Percentiles rank a stretch among this genome's conserved stretches.
Evolutionary conservation across 345 rosid species (phyloP).

Genomic region (Dimocarpus longan): DNA sequence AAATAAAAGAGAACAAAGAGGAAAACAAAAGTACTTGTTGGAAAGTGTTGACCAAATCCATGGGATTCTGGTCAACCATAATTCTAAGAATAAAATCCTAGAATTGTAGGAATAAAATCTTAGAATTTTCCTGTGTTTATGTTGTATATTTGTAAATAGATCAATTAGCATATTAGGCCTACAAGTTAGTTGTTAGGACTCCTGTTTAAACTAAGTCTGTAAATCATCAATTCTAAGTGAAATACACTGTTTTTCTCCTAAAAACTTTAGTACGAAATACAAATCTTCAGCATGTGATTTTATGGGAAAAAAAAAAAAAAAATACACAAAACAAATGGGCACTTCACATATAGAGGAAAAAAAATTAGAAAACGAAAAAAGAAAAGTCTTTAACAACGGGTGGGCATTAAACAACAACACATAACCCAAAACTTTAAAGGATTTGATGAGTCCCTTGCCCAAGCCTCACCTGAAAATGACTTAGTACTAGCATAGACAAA

Average conservation of each 20-base stretch:
- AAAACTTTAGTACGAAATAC: background rate
- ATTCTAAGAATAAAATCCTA: no score
- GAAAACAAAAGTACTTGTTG: background rate
- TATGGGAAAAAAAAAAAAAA: background rate
- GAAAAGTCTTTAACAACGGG: background rate
- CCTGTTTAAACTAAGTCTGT: no score
- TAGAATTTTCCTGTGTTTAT: no score
- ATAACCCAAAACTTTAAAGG: background rate
- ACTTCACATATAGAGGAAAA: background rate
- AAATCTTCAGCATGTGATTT: background rate
- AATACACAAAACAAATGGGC: background rate
- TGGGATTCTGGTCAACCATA: no score
- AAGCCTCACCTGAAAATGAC: constrained; percentile 6
- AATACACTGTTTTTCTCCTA: no score
- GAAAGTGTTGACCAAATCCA: no score
- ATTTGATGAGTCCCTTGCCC: background rate
- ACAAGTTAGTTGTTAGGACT: no score
- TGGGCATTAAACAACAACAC: background rate
- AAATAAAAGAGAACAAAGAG: background rate
- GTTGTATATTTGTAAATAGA: no score
- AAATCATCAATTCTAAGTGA: no score
- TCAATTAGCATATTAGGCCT: no score
- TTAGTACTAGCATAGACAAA: background rate
- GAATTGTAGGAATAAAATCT: no score
- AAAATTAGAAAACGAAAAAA: background rate